These are phyloP conservation scores for Ophiosphaerella korrae DNA, from an alignment of 2,329 filamentous ascomycete genomes.

Conservation along the genomic window DNA sequence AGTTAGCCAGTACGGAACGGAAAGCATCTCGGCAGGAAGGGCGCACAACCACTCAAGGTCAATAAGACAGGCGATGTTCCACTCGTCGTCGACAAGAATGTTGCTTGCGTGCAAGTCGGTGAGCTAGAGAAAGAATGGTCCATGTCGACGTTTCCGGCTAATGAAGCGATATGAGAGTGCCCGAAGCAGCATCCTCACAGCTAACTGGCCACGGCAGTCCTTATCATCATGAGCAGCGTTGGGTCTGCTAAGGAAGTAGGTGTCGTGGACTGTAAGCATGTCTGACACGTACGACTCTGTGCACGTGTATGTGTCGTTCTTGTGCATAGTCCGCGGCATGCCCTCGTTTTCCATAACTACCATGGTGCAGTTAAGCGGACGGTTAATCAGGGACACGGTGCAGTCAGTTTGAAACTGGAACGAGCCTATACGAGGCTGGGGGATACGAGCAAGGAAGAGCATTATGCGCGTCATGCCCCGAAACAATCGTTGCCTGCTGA, in stretches of 20 bases:
- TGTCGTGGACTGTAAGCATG: conserved; percentile 30
- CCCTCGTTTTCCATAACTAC: too few species aligned
- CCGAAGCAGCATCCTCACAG: conserved; percentile 25
- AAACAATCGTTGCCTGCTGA: too few species aligned
- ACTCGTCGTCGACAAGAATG: conserved; percentile 45
- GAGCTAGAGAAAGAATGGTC: conserved; percentile 36
- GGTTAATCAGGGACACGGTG: too few species aligned
- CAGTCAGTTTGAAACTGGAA: too few species aligned
- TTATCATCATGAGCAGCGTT: conserved; percentile 21
- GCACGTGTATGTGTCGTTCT: too few species aligned
- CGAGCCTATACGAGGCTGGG: too few species aligned
- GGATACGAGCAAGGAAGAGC: too few species aligned
- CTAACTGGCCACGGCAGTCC: conserved; percentile 37
- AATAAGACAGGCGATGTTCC: conserved; percentile 44
- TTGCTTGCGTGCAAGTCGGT: conserved; percentile 45
- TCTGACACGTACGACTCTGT: conserved; percentile 10
- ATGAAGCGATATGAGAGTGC: neutral
- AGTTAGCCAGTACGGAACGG: conserved; percentile 43
- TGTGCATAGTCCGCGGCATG: conserved; percentile 1
- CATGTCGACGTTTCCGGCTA: conserved; percentile 13
- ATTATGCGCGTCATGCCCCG: too few species aligned
- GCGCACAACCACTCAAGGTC: conserved; percentile 47
- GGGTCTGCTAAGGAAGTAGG: conserved; percentile 29
- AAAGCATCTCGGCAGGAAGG: conserved; percentile 34
- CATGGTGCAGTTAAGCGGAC: too few species aligned